Conservation (phyloP, 139 green algal genomes). For the Tetradesmus obliquus region DNA sequence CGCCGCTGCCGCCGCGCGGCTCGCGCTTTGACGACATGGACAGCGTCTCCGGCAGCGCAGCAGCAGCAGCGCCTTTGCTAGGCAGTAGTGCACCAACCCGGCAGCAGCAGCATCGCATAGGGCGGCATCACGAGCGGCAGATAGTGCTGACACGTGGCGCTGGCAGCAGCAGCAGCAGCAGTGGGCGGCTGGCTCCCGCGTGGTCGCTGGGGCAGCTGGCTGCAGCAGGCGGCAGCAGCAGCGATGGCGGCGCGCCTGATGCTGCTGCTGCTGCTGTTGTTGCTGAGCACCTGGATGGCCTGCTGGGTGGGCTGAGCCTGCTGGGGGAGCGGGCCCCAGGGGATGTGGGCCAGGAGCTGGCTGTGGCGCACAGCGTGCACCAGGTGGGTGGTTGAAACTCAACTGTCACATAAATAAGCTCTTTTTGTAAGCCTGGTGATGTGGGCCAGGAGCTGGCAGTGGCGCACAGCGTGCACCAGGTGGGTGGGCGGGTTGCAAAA, state of each 20-base stretch:
- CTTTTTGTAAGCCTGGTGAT: no score
- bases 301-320: conserved; percentile 1
- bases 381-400: not conserved
- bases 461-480: not conserved
- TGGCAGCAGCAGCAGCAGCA: not conserved
- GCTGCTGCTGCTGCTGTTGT: conserved; percentile 16
- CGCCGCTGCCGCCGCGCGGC: not conserved
- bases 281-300: not conserved
- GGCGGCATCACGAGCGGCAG: not conserved
- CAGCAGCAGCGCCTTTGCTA: not conserved
- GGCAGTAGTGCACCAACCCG: not conserved
- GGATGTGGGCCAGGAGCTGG: conserved; percentile 24
- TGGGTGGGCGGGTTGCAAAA: not conserved
- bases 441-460: not conserved
- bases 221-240: conserved; percentile 2
- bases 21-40: conserved; percentile 26
- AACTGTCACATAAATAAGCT: not conserved
- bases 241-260: not conserved
- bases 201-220: not conserved
- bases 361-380: conserved; percentile 8
- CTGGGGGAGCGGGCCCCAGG: not conserved
- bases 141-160: not conserved
- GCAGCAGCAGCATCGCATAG: not conserved
- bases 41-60: not conserved
- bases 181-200: not conserved